Evolutionary conservation across 177 flowering plant genomes (phyloP).

Genomic region (Telopea speciosissima): DNA sequence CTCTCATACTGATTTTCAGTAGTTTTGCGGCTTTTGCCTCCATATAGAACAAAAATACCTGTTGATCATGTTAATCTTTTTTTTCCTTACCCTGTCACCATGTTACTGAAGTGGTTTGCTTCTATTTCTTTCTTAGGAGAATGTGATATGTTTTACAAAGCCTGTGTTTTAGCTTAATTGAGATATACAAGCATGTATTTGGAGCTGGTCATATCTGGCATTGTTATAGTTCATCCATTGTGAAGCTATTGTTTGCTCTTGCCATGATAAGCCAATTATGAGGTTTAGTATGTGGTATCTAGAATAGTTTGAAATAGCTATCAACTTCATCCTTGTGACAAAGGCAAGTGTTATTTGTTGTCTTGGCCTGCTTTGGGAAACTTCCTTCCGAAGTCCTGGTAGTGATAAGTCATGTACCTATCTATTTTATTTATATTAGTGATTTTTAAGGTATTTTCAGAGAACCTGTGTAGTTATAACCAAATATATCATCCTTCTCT

Average conservation of each 20-base stretch:
- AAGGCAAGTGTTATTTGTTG: not conserved
- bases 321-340: not conserved
- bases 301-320: not conserved
- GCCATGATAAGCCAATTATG: too few relatives aligned
- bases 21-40: too few relatives aligned
- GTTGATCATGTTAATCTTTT: not conserved
- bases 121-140: too few relatives aligned
- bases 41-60: too few relatives aligned
- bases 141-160: not conserved
- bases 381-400: not conserved
- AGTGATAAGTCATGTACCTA: not conserved
- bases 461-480: not conserved
- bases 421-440: not conserved
- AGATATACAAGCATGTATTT: not conserved
- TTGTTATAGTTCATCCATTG: not conserved
- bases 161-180: not conserved
- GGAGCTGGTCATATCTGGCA: not conserved
- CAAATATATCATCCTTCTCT: not conserved
- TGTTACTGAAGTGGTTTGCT: not conserved
- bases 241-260: not conserved
- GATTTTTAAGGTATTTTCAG: not conserved
- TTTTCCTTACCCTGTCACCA: not conserved
- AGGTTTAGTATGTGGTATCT: not conserved
- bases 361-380: not conserved
- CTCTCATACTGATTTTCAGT: too few relatives aligned